Conservation (phyloP, 148 eudicot genomes). For the Gaultheria prostrata region DNA sequence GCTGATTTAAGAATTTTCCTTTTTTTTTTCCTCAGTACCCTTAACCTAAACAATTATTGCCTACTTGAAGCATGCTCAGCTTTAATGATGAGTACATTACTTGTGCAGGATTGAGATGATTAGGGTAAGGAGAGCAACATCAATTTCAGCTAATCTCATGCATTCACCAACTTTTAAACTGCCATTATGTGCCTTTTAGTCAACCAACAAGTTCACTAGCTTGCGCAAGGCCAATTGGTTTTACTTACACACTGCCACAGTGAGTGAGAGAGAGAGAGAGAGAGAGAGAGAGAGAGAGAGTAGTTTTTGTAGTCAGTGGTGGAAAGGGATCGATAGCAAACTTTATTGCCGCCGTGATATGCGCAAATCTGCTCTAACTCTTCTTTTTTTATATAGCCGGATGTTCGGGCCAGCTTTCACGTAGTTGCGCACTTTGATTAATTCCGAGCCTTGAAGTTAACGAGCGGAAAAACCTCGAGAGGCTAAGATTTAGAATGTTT, state of each 20-base stretch:
- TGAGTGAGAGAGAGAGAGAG: neutral
- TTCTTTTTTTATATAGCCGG: too few species aligned
- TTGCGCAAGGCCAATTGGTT: neutral
- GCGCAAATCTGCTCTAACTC: neutral
- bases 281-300: constrained; percentile 9
- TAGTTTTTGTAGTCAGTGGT: neutral
- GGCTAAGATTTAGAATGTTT: too few species aligned
- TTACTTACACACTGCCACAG: neutral
- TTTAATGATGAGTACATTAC: neutral
- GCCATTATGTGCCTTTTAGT: neutral
- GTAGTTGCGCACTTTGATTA: too few species aligned
- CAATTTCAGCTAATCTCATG: constrained; percentile 5
- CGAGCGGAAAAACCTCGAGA: too few species aligned
- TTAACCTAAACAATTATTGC: neutral
- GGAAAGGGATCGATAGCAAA: neutral
- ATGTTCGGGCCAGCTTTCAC: too few species aligned
- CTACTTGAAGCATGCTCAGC: neutral
- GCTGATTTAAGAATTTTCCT: too few species aligned
- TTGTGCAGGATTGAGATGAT: neutral
- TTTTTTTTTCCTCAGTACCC: too few species aligned
- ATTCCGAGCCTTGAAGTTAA: too few species aligned
- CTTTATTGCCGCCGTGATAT: neutral
- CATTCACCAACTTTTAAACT: neutral
- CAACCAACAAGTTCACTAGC: neutral
- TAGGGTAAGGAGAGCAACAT: constrained; percentile 9